Percentiles rank a stretch among this genome's conserved stretches.
Evolutionary conservation across 2,329 filamentous ascomycete species (phyloP).

Genomic region (Alternaria conjuncta): DNA sequence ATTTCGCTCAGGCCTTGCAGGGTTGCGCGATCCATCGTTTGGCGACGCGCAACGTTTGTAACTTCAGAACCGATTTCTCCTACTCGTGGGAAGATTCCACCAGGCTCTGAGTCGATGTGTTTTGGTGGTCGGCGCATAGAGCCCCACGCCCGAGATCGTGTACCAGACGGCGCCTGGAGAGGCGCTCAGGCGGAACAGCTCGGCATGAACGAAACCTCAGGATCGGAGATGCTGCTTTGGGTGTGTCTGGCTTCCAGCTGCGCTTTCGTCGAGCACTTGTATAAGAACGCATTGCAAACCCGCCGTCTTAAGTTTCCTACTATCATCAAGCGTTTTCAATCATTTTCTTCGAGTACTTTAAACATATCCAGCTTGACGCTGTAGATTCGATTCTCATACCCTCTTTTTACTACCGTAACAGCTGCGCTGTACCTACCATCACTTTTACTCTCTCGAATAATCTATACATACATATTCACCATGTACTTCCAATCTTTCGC

Average conservation of each 20-base stretch:
- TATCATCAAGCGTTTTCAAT: conserved; percentile 28
- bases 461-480: conserved; percentile 7
- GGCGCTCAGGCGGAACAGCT: conserved; percentile 1
- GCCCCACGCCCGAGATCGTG: conserved; percentile 16
- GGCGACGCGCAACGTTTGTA: conserved; percentile 24
- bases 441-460: neutral
- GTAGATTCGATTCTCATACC: conserved; percentile 19
- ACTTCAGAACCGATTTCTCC: conserved; percentile 5
- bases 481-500: conserved; percentile 41
- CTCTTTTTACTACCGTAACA: conserved; percentile 19
- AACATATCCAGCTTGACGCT: conserved; percentile 40
- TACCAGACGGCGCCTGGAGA: conserved; percentile 17
- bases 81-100: conserved; percentile 20
- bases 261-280: neutral
- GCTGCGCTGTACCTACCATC: conserved; percentile 33
- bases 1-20: conserved; percentile 3
- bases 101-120: conserved; percentile 2
- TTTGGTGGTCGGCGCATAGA: conserved; percentile 11
- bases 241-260: neutral
- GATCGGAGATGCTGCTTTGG: conserved; percentile 3
- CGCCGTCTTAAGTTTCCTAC: conserved; percentile 21
- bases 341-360: neutral
- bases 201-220: conserved; percentile 17
- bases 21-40: conserved; percentile 7
- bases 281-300: conserved; percentile 16